Conservation (phyloP, 164 flowering plant genomes). For the Magnolia kwangsiensis region DNA sequence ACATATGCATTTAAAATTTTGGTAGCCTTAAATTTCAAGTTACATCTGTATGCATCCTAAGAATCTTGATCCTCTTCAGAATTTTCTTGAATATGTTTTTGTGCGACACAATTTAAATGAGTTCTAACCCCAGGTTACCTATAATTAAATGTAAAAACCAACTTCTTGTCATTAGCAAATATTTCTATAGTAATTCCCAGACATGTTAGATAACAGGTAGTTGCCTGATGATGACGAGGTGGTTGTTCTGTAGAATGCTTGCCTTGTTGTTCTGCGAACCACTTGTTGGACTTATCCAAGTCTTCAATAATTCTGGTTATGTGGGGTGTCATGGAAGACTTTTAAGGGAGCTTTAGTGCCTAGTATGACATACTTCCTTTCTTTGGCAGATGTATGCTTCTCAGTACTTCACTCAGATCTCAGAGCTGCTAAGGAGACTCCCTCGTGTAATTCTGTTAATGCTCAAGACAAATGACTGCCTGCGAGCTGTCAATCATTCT, state of each 20-base stretch:
- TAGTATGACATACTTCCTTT: not conserved
- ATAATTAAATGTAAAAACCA: no score
- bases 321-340: not conserved
- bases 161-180: no score
- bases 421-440: constrained; percentile 79
- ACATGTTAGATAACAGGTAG: no score
- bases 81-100: no score
- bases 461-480: constrained; percentile 96
- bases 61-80: no score
- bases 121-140: no score
- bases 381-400: constrained; percentile 88
- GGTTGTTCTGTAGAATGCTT: not conserved
- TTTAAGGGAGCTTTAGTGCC: not conserved
- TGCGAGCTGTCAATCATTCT: constrained; percentile 64
- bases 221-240: not conserved
- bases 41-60: no score
- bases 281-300: not conserved
- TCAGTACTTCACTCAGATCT: constrained; percentile 77
- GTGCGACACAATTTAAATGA: no score
- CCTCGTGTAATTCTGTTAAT: constrained; percentile 86
- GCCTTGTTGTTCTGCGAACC: not conserved
- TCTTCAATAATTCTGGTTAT: not conserved
- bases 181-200: no score
- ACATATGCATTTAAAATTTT: no score
- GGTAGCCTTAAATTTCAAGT: no score